Evolutionary conservation across 768 basidiomycete genomes (phyloP), one percentile per base, ranked within the genome.

Genomic region (Mycena maculata): DNA sequence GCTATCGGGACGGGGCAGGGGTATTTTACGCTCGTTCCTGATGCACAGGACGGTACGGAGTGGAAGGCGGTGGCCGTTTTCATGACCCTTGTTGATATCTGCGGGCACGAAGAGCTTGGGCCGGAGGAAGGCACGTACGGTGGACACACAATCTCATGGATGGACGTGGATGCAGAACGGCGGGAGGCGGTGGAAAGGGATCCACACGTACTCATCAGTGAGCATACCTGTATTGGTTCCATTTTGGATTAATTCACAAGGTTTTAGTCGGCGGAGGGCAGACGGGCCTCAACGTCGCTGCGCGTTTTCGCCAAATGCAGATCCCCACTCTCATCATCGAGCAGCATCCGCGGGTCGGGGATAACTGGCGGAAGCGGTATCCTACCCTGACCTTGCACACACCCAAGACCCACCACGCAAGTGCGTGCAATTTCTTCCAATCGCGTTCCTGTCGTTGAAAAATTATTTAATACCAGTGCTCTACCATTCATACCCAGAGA

Each of bases 351-450:
- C 71, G 78, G 1, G 72, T 84, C 9, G 84, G 84, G 2, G 83
- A 84, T 64, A 77, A 72, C 20, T 85, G 84, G 84, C 53, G 83
- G 13, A 72, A 78, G 33, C 77, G 84, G 6, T 85, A 86, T 68
- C 79, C 80, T 3, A 78, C 80, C 1, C 71, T 87, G 28, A 76
- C 75, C 8, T 71, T 87, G 49, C 85, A 85, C 59, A 83, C 81
- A n/a, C 69, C 82, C 83, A 70, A 60, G 39, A n/a, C 27, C 8
- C 68, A 68, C 30, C n/a, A 72, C 64, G 3, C 55, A 1, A 28
- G 55, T 57, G 12, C 15, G 41, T 54, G 23, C 10, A 6, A 12
- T 10, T 18, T 30, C 30, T 13, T 7, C 11, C 22, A 45, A 44
- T 12, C 4, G 4, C 27, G 4, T 31, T 8, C 30, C 60, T 63